Evolutionary conservation across 768 basidiomycete species (phyloP).

Genomic region (Collybiopsis luxurians): DNA sequence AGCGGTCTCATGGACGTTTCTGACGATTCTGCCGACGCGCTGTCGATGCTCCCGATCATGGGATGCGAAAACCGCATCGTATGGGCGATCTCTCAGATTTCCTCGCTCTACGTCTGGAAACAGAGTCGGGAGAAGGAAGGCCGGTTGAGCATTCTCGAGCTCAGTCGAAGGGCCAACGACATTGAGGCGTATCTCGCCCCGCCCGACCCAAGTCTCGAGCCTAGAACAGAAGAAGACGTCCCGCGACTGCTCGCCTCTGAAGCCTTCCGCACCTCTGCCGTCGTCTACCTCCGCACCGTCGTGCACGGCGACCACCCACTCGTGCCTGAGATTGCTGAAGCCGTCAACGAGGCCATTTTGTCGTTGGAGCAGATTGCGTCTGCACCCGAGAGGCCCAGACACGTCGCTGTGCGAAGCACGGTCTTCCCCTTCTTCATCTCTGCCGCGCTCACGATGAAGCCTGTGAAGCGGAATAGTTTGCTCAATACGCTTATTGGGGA

Average conservation of each 20-base stretch:
- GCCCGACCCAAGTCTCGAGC: slow-evolving; percentile 14
- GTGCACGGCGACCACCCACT: slow-evolving; percentile 70
- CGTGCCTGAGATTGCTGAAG: slow-evolving; percentile 57
- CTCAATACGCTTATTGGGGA: slow-evolving; percentile 46
- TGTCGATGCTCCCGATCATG: slow-evolving; percentile 82
- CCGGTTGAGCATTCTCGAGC: slow-evolving; percentile 54
- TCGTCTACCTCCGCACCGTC: slow-evolving; percentile 74
- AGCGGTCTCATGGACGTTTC: slow-evolving; percentile 36
- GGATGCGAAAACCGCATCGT: slow-evolving; percentile 81
- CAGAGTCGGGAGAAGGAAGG: slow-evolving; percentile 33
- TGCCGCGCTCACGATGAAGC: slow-evolving; percentile 63
- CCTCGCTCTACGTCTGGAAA: slow-evolving; percentile 68
- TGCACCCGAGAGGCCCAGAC: slow-evolving; percentile 29
- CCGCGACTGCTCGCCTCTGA: slow-evolving; percentile 47
- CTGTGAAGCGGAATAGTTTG: slow-evolving; percentile 39
- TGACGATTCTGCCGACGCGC: slow-evolving; percentile 27
- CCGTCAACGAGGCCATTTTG: slow-evolving; percentile 51
- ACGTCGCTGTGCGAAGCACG: slow-evolving; percentile 69
- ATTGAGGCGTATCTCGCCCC: slow-evolving; percentile 41
- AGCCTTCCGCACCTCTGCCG: slow-evolving; percentile 72
- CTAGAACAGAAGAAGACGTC: slow-evolving; percentile 23
- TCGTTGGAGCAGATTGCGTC: slow-evolving; percentile 39
- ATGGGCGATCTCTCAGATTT: slow-evolving; percentile 76
- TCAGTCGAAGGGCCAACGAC: slow-evolving; percentile 49
- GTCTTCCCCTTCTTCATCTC: slow-evolving; percentile 77